Percentiles rank a stretch among this genome's conserved stretches.
phyloP scores from a whole-genome alignment of 345 rosid species.

The Eutrema heterophyllum region DNA sequence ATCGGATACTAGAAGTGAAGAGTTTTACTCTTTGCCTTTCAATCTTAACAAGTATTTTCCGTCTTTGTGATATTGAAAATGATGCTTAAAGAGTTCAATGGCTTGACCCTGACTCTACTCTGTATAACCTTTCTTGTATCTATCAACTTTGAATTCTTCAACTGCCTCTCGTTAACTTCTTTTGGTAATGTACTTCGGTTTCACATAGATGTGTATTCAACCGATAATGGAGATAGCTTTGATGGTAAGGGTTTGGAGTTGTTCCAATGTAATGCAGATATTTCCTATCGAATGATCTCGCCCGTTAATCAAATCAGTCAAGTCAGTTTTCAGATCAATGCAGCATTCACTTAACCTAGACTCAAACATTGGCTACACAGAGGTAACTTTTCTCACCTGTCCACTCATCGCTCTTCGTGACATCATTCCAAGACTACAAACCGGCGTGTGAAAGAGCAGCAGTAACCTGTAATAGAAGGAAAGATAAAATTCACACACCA shows the following conservation, averaged over 20 bases:
- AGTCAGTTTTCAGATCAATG: not conserved
- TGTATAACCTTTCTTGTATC: not conserved
- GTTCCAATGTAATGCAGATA: conserved; percentile 67
- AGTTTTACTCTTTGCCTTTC: conserved; percentile 87
- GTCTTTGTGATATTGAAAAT: conserved; percentile 50
- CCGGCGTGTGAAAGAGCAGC: conserved; percentile 80
- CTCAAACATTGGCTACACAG: not conserved
- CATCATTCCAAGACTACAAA: conserved; percentile 89
- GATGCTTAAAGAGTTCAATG: conserved; percentile 1
- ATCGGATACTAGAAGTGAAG: conserved; percentile 90
- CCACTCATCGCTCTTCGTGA: conserved; percentile 98
- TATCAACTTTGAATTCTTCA: not conserved
- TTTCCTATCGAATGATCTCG: conserved; percentile 60
- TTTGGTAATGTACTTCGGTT: not conserved
- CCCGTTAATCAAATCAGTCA: conserved; percentile 37
- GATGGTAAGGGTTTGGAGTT: conserved; percentile 75
- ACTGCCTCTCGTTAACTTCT: not conserved
- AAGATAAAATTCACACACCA: conserved; percentile 5
- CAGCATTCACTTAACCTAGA: not conserved
- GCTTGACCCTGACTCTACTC: not conserved
- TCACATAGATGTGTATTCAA: too few relatives aligned
- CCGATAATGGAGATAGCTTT: conserved; percentile 81
- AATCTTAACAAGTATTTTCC: conserved; percentile 97
- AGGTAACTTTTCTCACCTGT: conserved; percentile 47
- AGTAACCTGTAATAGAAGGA: conserved; percentile 50